A percentile compares a stretch with the other conserved stretches of the same genome.
These are phyloP conservation scores for Dendrobium officinale DNA, from an alignment of 106 monocot species.

Conservation along the genomic window DNA sequence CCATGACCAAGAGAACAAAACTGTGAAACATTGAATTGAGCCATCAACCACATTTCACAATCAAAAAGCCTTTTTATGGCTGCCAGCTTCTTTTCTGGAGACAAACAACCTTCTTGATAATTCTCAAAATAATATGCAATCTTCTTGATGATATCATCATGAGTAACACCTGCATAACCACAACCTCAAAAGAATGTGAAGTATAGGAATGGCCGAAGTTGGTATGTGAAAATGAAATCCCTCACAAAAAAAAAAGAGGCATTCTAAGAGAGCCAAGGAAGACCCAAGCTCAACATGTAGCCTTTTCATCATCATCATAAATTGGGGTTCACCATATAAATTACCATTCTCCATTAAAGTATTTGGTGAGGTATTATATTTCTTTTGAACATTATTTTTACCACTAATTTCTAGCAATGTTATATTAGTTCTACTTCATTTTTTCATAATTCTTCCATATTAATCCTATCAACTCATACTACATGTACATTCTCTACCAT, in stretches of 20 bases:
- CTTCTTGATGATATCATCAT: slow-evolving; percentile 52
- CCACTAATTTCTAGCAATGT: no score
- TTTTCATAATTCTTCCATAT: no score
- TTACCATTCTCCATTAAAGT: no score
- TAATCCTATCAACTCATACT: no score
- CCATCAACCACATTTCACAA: slow-evolving; percentile 63
- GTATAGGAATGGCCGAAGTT: background rate
- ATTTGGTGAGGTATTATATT: no score
- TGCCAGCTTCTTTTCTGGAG: slow-evolving; percentile 16
- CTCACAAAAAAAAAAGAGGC: background rate
- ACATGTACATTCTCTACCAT: no score
- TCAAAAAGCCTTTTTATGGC: slow-evolving; percentile 35
- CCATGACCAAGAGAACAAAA: slow-evolving; percentile 83
- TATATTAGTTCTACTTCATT: no score
- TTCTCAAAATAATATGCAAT: slow-evolving; percentile 24
- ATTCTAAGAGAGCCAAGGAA: background rate
- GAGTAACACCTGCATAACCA: slow-evolving; percentile 35
- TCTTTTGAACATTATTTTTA: no score
- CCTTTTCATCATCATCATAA: no score
- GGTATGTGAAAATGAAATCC: background rate
- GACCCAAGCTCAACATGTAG: no score
- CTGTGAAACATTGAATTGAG: slow-evolving; percentile 51
- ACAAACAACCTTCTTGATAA: slow-evolving; percentile 8
- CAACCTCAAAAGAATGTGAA: slow-evolving; percentile 6
- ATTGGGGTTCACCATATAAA: no score